These are phyloP conservation scores for Orobanche coerulescens DNA, from an alignment of 257 asterid species.

Conservation along the genomic window DNA sequence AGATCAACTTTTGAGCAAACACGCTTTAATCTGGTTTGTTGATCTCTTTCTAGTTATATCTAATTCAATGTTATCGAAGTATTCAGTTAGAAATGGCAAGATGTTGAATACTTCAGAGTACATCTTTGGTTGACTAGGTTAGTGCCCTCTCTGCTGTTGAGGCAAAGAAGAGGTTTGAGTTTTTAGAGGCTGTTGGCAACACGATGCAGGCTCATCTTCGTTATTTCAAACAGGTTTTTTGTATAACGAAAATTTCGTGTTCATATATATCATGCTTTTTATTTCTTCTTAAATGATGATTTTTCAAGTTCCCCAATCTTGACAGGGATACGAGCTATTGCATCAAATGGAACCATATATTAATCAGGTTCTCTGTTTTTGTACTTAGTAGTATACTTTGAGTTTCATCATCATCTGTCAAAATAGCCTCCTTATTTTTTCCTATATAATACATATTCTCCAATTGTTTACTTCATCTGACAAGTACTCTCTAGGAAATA, in stretches of 20 bases:
- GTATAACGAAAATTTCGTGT: constrained; percentile 9
- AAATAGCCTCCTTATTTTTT: not conserved
- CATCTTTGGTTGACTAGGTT: constrained; percentile 46
- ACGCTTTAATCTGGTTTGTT: constrained; percentile 82
- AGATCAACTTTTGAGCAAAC: constrained; percentile 82
- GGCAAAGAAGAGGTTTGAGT: constrained; percentile 84
- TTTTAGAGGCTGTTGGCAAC: constrained; percentile 80
- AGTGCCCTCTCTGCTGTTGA: constrained; percentile 82
- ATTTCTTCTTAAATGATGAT: constrained; percentile 21
- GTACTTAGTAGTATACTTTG: not conserved
- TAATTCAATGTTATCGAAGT: constrained; percentile 1
- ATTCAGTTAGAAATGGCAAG: not conserved
- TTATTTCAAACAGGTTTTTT: constrained; percentile 68
- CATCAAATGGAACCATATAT: constrained; percentile 94
- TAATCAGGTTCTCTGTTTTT: constrained; percentile 52
- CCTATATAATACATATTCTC: not conserved
- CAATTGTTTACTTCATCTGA: too few relatives aligned
- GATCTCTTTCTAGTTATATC: constrained; percentile 18
- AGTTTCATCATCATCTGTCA: not conserved
- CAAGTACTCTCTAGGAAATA: too few relatives aligned
- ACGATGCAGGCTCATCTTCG: constrained; percentile 87
- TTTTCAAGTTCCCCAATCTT: constrained; percentile 24
- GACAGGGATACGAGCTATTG: constrained; percentile 86
- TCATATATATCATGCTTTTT: not conserved
- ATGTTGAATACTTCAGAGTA: constrained; percentile 16